Conservation (phyloP, 164 flowering plant species). For the Aristolochia fimbriata region DNA sequence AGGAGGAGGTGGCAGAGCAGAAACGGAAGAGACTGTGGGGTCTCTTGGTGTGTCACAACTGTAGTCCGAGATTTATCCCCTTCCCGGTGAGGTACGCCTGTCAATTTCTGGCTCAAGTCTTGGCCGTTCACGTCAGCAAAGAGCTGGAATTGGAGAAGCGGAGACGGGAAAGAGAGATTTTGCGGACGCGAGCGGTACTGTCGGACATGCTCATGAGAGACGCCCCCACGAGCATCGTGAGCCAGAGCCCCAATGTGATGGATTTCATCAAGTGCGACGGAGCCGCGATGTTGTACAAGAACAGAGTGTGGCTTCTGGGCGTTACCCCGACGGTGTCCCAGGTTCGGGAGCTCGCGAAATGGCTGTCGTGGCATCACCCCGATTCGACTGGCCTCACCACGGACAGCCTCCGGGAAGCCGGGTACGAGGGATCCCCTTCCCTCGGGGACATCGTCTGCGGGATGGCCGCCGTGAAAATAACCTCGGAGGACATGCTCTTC, state of each 20-base stretch:
- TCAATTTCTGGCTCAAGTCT: too few species aligned
- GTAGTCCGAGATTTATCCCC: conserved; percentile 13
- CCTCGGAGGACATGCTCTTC: conserved; percentile 47
- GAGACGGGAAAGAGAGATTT: conserved; percentile 42
- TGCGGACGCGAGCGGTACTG: conserved; percentile 44
- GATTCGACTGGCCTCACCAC: conserved; percentile 70
- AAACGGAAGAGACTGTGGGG: conserved; percentile 51
- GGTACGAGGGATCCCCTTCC: conserved; percentile 47
- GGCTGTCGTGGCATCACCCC: conserved; percentile 45
- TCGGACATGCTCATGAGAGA: conserved; percentile 78
- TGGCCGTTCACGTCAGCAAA: conserved; percentile 21
- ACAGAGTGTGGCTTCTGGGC: conserved; percentile 42
- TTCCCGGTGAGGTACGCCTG: too few species aligned
- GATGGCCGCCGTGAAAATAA: conserved; percentile 47
- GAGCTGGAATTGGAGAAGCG: conserved; percentile 52
- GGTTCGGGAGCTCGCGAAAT: conserved; percentile 45
- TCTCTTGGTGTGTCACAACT: conserved; percentile 4
- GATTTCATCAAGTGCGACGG: conserved; percentile 79
- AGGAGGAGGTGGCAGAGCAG: neutral
- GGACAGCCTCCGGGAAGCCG: conserved; percentile 52
- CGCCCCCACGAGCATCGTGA: conserved; percentile 49
- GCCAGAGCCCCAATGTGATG: conserved; percentile 63
- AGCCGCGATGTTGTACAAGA: conserved; percentile 48
- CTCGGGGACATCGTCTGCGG: conserved; percentile 74
- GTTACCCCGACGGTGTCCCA: conserved; percentile 65